Base-by-base conservation (phyloP, 371 early-diverging fungal genomes). In the Parasitella parasitica region DNA sequence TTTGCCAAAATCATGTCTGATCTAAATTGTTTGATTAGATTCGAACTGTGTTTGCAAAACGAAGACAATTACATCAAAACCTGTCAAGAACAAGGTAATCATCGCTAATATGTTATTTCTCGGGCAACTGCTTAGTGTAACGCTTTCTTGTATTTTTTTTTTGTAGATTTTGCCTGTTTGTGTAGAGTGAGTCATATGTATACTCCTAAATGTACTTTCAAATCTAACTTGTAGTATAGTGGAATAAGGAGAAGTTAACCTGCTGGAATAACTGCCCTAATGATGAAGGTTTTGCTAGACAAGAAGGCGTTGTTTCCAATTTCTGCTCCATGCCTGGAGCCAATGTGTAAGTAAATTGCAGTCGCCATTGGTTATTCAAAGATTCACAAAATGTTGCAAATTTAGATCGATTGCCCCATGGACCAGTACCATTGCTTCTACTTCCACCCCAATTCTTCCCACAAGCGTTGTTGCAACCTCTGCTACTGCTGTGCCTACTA, bases 291-390 rank as follows among this genome's bases (percentile, higher is more conserved):
- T 48, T 37, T 41, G 54, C 50, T 49, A 27, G 32, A 24, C 71
- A 70, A 53, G 39, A 62, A 57, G 60, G 59, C 22, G 7, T 63
- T 26, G 63, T 66, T 35, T 15, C 51, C 7, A 49, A 49, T 22
- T 24, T 15, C 7, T 70, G 71, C 57, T 66, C 71, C 7, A 66
- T 62, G 61, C 71, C 71, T 60, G 71, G 71, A 51, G 71, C 71
- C 46, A 70, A 70, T 53, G 71, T 66, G 71, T 70, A 70, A 57
- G 71, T 48, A 11, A 62, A 27, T 49, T 26, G 11, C n/a, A n/a
- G 7, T 24, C 12, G 0, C n/a, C 6, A 49, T 28, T 49, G 49
- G n/a, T 27, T 22, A 43, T 22, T 20, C 20, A 43, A 37, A 39
- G 39, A 56, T 30, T 56, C 39, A 56, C 28, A 12, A 57, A 18